A percentile compares a stretch with the other conserved stretches of the same genome.
phyloP scores from a whole-genome alignment of 306 rosid genomes.

The Dryas alaskensis region DNA sequence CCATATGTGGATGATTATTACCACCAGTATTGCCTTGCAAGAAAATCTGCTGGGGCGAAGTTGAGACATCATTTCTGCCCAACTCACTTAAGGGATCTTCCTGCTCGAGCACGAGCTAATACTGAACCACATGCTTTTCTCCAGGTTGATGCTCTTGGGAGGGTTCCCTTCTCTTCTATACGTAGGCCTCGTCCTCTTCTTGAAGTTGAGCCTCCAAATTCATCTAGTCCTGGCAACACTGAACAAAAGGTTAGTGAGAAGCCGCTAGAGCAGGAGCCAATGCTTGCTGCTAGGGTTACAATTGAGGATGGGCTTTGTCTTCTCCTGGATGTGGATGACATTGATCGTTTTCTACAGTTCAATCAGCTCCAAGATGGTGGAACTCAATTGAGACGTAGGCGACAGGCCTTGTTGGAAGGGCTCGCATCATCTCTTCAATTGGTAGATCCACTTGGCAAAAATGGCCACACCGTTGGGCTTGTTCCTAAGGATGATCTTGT shows the following conservation, averaged over 20 bases:
- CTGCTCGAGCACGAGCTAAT: constrained; percentile 71
- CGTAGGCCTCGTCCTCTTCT: constrained; percentile 99
- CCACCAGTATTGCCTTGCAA: constrained; percentile 88
- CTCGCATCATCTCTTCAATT: constrained; percentile 82
- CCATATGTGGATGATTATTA: constrained; percentile 98
- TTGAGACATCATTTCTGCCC: constrained; percentile 94
- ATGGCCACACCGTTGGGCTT: constrained; percentile 58
- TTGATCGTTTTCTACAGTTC: constrained; percentile 85
- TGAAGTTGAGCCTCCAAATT: constrained; percentile 86
- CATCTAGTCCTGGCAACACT: constrained; percentile 44
- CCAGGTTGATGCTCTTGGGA: constrained; percentile 98
- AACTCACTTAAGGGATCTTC: constrained; percentile 77
- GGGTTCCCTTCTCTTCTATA: constrained; percentile 97
- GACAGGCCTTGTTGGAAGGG: constrained; percentile 73
- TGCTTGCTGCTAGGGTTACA: constrained; percentile 90
- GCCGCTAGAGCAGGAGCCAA: constrained; percentile 95
- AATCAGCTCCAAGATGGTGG: constrained; percentile 87
- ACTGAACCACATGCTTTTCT: constrained; percentile 95
- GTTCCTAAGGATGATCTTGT: constrained; percentile 79
- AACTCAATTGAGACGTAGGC: constrained; percentile 52
- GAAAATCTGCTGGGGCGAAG: constrained; percentile 69
- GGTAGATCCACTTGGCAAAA: constrained; percentile 85
- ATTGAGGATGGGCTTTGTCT: constrained; percentile 94
- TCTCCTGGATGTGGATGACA: constrained; percentile 95
- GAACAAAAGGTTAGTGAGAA: constrained; percentile 76